Conservation (phyloP, 306 rosid genomes). For the Lablab purpureus region DNA sequence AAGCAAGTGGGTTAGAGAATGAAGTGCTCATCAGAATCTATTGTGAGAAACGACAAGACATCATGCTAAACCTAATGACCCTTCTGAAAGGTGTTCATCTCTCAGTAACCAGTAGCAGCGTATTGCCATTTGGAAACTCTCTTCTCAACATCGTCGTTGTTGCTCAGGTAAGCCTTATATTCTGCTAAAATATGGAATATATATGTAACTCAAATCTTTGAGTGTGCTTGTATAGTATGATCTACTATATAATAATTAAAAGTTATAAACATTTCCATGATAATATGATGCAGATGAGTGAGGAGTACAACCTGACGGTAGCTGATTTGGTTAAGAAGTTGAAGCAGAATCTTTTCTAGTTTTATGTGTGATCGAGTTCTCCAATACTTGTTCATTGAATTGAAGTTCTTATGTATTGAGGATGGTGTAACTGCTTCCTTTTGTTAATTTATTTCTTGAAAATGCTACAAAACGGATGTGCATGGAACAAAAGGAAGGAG, state of each 20-base stretch:
- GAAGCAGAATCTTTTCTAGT: slow-evolving; percentile 12
- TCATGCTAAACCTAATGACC: not conserved
- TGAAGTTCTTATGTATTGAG: not conserved
- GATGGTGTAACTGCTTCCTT: not conserved
- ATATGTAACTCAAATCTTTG: too few relatives aligned
- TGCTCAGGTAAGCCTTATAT: slow-evolving; percentile 6
- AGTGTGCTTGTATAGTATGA: not conserved
- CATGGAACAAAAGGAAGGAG: not conserved
- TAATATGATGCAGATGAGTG: slow-evolving; percentile 28
- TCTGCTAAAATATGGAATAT: too few relatives aligned
- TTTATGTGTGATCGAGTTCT: slow-evolving; percentile 1
- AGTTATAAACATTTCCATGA: not conserved
- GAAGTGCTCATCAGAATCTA: slow-evolving; percentile 38
- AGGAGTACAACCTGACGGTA: slow-evolving; percentile 21
- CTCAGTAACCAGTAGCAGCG: slow-evolving; percentile 17
- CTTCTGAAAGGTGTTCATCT: slow-evolving; percentile 1
- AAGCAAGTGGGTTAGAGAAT: slow-evolving; percentile 33
- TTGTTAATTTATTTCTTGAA: not conserved
- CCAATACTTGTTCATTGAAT: not conserved
- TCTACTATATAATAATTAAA: not conserved
- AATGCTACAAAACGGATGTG: not conserved
- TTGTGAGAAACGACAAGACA: slow-evolving; percentile 26
- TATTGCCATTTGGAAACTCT: slow-evolving; percentile 37
- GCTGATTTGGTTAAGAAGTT: slow-evolving; percentile 31
- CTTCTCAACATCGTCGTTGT: slow-evolving; percentile 5